Base-by-base conservation (phyloP, 352 stramenopile species). In the Phytophthora agathidicida region DNA sequence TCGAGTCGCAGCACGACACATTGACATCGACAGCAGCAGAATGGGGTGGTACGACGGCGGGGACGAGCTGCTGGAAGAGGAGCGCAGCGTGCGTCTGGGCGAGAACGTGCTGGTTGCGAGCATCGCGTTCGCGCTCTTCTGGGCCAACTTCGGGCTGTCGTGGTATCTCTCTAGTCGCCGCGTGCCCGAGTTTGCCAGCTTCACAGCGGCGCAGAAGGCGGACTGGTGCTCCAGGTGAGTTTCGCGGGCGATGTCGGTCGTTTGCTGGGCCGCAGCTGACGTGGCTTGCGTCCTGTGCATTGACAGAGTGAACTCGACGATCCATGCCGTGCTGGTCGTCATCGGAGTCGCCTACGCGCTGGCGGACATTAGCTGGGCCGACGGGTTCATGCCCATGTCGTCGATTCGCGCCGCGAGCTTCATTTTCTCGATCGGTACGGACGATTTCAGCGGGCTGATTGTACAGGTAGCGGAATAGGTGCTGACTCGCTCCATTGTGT, bases 151-250 rank as follows among this genome's bases (percentile, higher is more conserved):
- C 38, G 71, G 63, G 1, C 42, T 79, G 30, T 83, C 83, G 9
- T 91, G 83, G 83, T 56, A 73, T 54, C 45, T 83, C 7, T 91
- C 77, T 2, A 75, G 45, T 61, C 75, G 70, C 26, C 70, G 69
- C 42, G 69, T 91, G 23, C 62, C 77, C 3, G 82, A 89, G 55
- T 93, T 93, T 38, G 46, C 67, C 3, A 47, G 22, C 38, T 93
- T 93, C 55, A 80, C 78, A 3, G 41, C 75, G 9, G 77, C 64
- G n/a, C 68, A 89, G 33, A 93, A 91, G 47, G 83, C 83, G 2
- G 83, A 93, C 60, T 93, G 83, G 83, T 93, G 83, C 54, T 93
- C 83, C 5, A 68, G 81, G 83, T 92, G 54, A 30, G 80, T 73
- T 22, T 17, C 31, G 26, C 7, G 2, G 33, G 16, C 10, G 23